phyloP scores from a whole-genome alignment of 495 filamentous ascomycete genomes.

The Penicillium cosmopolitanum region DNA sequence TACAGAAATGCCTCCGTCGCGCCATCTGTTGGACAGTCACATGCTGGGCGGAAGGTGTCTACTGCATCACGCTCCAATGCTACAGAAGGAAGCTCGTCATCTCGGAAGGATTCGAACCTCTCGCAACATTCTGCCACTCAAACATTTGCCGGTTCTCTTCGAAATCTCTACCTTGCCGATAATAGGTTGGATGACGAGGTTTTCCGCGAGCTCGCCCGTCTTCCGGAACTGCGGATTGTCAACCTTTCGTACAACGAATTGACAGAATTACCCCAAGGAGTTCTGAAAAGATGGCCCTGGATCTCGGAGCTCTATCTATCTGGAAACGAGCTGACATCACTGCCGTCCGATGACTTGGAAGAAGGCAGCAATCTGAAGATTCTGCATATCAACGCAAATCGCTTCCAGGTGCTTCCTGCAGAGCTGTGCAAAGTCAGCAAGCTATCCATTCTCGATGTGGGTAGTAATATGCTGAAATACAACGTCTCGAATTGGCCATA shows the following conservation, averaged over 20 bases:
- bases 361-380: slow-evolving; percentile 82
- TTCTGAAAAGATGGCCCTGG: slow-evolving; percentile 83
- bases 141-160: slow-evolving; percentile 84
- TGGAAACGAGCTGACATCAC: slow-evolving; percentile 87
- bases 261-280: slow-evolving; percentile 86
- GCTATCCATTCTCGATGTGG: slow-evolving; percentile 87
- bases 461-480: slow-evolving; percentile 96
- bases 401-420: slow-evolving; percentile 94
- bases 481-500: slow-evolving; percentile 99
- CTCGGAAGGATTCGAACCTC: slow-evolving; percentile 86
- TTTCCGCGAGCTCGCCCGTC: slow-evolving; percentile 83
- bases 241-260: slow-evolving; percentile 96
- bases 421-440: slow-evolving; percentile 94
- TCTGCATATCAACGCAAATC: slow-evolving; percentile 94
- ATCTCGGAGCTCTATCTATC: slow-evolving; percentile 93
- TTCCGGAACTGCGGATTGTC: slow-evolving; percentile 83
- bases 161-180: slow-evolving; percentile 86
- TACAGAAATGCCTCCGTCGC: slow-evolving; percentile 81
- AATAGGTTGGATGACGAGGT: slow-evolving; percentile 93
- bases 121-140: slow-evolving; percentile 67
- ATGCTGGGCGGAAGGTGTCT: slow-evolving; percentile 77
- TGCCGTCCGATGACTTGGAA: slow-evolving; percentile 94
- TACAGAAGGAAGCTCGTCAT: slow-evolving; percentile 63
- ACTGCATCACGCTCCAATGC: slow-evolving; percentile 64
- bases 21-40: slow-evolving; percentile 68